Percentiles rank a stretch among this genome's conserved stretches.
Conservation (phyloP, 352 stramenopile species). For the Phytophthora ohioensis region DNA sequence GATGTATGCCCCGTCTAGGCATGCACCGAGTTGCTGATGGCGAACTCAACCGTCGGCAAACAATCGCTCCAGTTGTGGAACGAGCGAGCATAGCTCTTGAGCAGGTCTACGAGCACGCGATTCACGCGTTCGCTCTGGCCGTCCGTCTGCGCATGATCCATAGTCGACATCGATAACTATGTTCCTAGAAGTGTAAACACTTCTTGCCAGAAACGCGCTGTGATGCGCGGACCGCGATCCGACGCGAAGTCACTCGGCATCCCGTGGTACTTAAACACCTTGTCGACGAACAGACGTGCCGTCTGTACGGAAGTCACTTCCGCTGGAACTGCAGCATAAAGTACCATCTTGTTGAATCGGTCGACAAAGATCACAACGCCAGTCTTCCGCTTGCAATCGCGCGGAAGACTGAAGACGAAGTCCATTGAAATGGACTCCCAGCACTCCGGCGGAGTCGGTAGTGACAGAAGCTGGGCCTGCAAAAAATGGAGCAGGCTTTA, state of each 20-base stretch:
- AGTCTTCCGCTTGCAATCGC: background rate
- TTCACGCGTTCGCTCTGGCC: too few species aligned
- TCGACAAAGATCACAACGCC: constrained; percentile 18
- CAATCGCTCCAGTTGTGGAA: too few species aligned
- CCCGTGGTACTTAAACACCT: background rate
- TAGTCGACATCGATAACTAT: too few species aligned
- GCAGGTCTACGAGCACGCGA: too few species aligned
- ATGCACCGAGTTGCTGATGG: too few species aligned
- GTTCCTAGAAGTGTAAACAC: too few species aligned
- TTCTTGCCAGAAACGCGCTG: too few species aligned
- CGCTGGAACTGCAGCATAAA: constrained; percentile 11
- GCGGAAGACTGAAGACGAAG: constrained; percentile 30
- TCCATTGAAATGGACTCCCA: constrained; percentile 37
- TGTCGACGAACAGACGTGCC: background rate
- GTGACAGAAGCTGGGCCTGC: background rate
- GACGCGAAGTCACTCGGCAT: too few species aligned
- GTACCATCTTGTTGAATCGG: constrained; percentile 35
- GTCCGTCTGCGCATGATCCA: too few species aligned
- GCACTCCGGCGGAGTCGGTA: background rate
- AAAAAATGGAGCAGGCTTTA: constrained; percentile 9
- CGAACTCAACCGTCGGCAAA: too few species aligned
- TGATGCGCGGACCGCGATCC: too few species aligned
- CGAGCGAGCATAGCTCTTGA: too few species aligned
- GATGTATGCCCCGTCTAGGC: background rate
- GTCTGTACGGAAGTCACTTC: background rate